Evolutionary conservation across 352 stramenopile genomes (phyloP).

Genomic region (Pythium folliculosum): DNA sequence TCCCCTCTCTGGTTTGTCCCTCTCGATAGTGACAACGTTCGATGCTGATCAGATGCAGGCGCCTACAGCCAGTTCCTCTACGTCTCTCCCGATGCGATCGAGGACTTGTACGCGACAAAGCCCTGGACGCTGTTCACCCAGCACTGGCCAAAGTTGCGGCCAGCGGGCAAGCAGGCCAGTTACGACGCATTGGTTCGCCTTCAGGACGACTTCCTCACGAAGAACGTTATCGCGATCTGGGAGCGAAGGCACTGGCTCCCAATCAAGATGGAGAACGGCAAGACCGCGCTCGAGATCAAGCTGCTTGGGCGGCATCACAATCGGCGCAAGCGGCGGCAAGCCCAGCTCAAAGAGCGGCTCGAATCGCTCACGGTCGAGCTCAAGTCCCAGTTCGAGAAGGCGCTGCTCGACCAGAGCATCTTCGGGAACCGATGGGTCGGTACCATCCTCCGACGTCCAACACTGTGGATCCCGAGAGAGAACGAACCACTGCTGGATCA

Average conservation of each 20-base stretch:
- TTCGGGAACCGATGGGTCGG: constrained; percentile 36
- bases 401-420: constrained; percentile 41
- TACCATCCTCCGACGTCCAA: constrained; percentile 37
- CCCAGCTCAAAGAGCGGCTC: constrained; percentile 35
- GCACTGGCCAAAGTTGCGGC: constrained; percentile 34
- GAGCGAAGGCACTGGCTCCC: constrained; percentile 53
- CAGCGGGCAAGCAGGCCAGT: constrained; percentile 16
- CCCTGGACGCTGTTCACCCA: constrained; percentile 28
- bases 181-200: constrained; percentile 27
- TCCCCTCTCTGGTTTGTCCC: neutral
- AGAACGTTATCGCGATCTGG: constrained; percentile 46
- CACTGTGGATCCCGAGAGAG: constrained; percentile 44
- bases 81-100: constrained; percentile 20
- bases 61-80: constrained; percentile 30
- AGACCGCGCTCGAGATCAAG: constrained; percentile 31
- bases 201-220: constrained; percentile 39
- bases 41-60: constrained; percentile 16
- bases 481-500: constrained; percentile 39
- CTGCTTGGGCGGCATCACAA: constrained; percentile 36
- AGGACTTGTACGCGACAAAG: constrained; percentile 31
- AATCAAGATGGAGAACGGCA: constrained; percentile 47
- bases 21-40: neutral
- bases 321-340: constrained; percentile 46
- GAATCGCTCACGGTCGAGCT: constrained; percentile 33
- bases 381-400: constrained; percentile 27